These are phyloP conservation scores for Solanum habrochaites DNA, from an alignment of 257 asterid species.

Conservation along the genomic window DNA sequence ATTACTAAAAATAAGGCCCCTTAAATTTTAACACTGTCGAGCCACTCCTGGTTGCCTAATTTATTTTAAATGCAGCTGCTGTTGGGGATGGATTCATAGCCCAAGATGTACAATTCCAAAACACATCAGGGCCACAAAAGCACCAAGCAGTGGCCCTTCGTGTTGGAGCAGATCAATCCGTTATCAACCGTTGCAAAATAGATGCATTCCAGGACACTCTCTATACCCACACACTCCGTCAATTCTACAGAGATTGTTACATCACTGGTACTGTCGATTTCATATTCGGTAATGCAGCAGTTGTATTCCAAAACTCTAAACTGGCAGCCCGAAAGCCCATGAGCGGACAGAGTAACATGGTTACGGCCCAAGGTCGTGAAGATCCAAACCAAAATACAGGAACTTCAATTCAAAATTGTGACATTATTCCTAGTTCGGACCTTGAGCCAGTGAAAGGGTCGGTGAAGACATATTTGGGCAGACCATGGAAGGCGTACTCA, in stretches of 20 bases:
- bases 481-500: slow-evolving; percentile 19
- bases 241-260: slow-evolving; percentile 39
- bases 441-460: not conserved
- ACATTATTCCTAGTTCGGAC: slow-evolving; percentile 1
- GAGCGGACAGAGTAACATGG: slow-evolving; percentile 19
- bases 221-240: slow-evolving; percentile 36
- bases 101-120: slow-evolving; percentile 35
- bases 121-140: slow-evolving; percentile 43
- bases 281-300: slow-evolving; percentile 42
- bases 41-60: too few relatives aligned
- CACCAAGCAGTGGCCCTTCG: slow-evolving; percentile 53
- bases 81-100: slow-evolving; percentile 49
- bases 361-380: slow-evolving; percentile 48
- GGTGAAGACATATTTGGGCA: slow-evolving; percentile 1
- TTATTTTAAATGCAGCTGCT: slow-evolving; percentile 17
- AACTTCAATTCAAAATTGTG: slow-evolving; percentile 25
- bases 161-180: slow-evolving; percentile 36
- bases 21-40: too few relatives aligned
- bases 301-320: slow-evolving; percentile 28
- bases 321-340: slow-evolving; percentile 25
- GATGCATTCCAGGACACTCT: slow-evolving; percentile 46
- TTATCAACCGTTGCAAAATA: slow-evolving; percentile 27
- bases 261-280: slow-evolving; percentile 50
- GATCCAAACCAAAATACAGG: slow-evolving; percentile 28
- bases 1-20: too few relatives aligned